phyloP scores from a whole-genome alignment of 148 eudicot species.

The Amaranthus cruentus region DNA sequence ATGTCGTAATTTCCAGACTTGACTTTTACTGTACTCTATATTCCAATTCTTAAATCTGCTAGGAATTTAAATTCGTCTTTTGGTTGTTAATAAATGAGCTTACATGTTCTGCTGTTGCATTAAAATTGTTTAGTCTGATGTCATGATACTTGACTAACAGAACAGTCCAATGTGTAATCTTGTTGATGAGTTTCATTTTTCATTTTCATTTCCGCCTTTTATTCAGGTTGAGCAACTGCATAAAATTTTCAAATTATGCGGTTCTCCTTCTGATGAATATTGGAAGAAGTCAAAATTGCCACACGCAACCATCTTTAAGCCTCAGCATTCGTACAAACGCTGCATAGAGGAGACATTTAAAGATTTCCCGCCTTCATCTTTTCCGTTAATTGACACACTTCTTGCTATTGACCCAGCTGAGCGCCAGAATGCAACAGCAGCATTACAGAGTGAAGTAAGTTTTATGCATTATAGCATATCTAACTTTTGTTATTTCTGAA shows the following conservation, averaged over 20 bases:
- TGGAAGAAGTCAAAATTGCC: slow-evolving; percentile 88
- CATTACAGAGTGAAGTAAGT: slow-evolving; percentile 70
- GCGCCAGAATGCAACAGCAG: slow-evolving; percentile 72
- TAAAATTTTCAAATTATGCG: slow-evolving; percentile 85
- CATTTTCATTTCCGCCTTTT: not conserved
- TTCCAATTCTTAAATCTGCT: no score
- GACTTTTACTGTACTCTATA: no score
- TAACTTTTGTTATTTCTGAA: slow-evolving; percentile 10
- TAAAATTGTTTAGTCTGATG: no score
- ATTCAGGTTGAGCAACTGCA: slow-evolving; percentile 81
- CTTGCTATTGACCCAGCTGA: slow-evolving; percentile 75
- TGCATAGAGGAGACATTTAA: slow-evolving; percentile 68
- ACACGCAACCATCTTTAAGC: slow-evolving; percentile 86
- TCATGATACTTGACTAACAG: no score
- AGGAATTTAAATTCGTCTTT: no score
- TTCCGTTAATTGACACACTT: slow-evolving; percentile 70
- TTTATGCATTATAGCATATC: not conserved
- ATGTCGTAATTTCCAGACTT: no score
- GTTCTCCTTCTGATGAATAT: slow-evolving; percentile 96
- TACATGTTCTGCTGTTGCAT: no score
- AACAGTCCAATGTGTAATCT: no score
- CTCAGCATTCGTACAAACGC: slow-evolving; percentile 74
- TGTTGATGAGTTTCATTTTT: no score
- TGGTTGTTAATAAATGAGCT: no score
- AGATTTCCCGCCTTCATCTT: slow-evolving; percentile 72